These are phyloP conservation scores for Gonapodya prolifera DNA, from an alignment of 192 early-diverging fungal species.

Conservation along the genomic window DNA sequence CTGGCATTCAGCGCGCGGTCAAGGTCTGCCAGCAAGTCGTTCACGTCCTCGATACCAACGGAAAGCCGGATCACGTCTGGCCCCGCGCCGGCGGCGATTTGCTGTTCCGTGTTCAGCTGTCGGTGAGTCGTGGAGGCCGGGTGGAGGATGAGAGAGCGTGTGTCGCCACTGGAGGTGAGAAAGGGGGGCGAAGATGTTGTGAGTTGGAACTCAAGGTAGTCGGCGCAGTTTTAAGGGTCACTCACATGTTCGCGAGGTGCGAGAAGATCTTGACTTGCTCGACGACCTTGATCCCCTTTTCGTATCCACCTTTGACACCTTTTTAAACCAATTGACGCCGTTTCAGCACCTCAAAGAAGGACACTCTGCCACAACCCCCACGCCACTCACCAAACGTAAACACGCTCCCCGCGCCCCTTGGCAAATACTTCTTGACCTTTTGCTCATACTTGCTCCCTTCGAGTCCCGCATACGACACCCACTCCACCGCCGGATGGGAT, in stretches of 20 bases:
- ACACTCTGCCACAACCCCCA: no score
- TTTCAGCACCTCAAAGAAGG: no score
- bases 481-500: background rate
- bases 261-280: background rate
- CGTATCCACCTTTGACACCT: background rate
- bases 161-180: background rate
- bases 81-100: background rate
- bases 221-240: no score
- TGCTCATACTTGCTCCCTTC: background rate
- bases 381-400: slow-evolving; percentile 9
- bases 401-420: background rate
- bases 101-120: background rate
- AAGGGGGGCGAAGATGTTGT: no score
- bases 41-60: slow-evolving; percentile 3
- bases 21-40: background rate
- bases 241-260: background rate
- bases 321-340: background rate
- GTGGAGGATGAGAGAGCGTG: background rate
- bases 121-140: slow-evolving; percentile 3
- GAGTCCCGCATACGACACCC: slow-evolving; percentile 6
- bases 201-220: no score
- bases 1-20: slow-evolving; percentile 1
- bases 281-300: background rate
- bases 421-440: slow-evolving; percentile 1
- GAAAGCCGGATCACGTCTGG: background rate